Percentiles rank a stretch among this genome's conserved stretches.
Conservation (phyloP, 768 basidiomycete genomes). For the Lactarius hengduanensis region DNA sequence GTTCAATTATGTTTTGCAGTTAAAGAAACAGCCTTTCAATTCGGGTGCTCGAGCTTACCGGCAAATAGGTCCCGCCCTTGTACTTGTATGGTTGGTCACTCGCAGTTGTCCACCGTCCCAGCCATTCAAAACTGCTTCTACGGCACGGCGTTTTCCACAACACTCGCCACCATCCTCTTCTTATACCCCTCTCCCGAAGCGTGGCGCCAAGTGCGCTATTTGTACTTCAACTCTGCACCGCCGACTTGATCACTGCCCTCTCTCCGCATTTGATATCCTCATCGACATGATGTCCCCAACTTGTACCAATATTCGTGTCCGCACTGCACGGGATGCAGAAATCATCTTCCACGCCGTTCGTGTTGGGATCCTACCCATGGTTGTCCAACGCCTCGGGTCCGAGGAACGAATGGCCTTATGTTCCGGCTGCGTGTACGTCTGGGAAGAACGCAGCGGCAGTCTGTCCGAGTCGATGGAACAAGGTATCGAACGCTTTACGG, state of each 20-base stretch:
- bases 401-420: constrained; percentile 39
- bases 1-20: constrained; percentile 32
- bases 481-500: constrained; percentile 41
- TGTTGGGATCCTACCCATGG: constrained; percentile 37
- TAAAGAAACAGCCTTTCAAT: constrained; percentile 32
- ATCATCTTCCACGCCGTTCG: constrained; percentile 42
- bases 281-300: constrained; percentile 38
- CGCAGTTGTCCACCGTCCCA: constrained; percentile 7
- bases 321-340: constrained; percentile 39
- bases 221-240: constrained; percentile 24
- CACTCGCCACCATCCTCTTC: constrained; percentile 13
- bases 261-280: constrained; percentile 17
- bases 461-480: constrained; percentile 38
- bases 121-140: constrained; percentile 21
- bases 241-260: constrained; percentile 21
- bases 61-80: constrained; percentile 25
- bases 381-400: constrained; percentile 40
- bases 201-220: constrained; percentile 21
- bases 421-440: constrained; percentile 41
- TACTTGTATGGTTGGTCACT: constrained; percentile 28
- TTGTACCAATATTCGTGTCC: constrained; percentile 38
- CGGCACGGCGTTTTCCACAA: constrained; percentile 22
- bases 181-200: constrained; percentile 17
- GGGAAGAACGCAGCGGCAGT: constrained; percentile 39
- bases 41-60: constrained; percentile 27